phyloP scores from a whole-genome alignment of 2,329 filamentous ascomycete species.

The Fusarium drepaniforme region DNA sequence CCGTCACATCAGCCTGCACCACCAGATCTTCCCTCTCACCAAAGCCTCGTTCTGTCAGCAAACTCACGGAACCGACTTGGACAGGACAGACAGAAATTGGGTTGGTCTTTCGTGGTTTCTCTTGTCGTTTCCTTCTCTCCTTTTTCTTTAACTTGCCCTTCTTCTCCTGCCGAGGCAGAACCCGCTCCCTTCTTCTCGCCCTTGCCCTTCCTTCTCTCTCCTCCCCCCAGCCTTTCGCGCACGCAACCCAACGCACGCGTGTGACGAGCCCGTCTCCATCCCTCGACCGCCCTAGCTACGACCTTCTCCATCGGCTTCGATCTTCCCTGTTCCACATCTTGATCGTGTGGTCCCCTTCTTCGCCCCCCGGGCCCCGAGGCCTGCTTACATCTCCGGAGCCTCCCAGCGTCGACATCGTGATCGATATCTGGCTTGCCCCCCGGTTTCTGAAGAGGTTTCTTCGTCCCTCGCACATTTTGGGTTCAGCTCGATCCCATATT shows the following conservation, averaged over 20 bases:
- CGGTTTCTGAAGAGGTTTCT: neutral
- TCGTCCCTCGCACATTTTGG: neutral
- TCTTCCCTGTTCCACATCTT: slow-evolving; percentile 3
- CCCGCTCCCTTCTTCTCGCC: slow-evolving; percentile 35
- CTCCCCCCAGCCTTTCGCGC: slow-evolving; percentile 18
- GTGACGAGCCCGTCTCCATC: slow-evolving; percentile 10
- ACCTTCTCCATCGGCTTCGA: slow-evolving; percentile 15
- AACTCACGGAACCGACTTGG: neutral
- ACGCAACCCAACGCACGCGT: slow-evolving; percentile 2
- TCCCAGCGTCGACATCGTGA: slow-evolving; percentile 12
- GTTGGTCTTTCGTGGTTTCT: slow-evolving; percentile 1
- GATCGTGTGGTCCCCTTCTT: slow-evolving; percentile 7
- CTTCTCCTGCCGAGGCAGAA: neutral
- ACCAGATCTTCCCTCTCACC: slow-evolving; percentile 38
- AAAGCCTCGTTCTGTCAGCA: slow-evolving; percentile 40
- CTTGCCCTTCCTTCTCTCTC: slow-evolving; percentile 25
- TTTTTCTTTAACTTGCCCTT: slow-evolving; percentile 9
- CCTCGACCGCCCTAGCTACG: slow-evolving; percentile 18
- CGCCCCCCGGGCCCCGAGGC: slow-evolving; percentile 19
- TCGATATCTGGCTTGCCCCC: slow-evolving; percentile 12
- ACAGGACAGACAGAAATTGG: slow-evolving; percentile 10
- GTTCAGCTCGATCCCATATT: neutral
- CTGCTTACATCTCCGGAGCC: slow-evolving; percentile 18
- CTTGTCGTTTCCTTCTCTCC: neutral
- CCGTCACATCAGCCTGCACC: slow-evolving; percentile 41